A percentile compares a stretch with the other conserved stretches of the same genome.
Evolutionary conservation across 495 filamentous ascomycete species (phyloP).

Genomic region (Penicillium daleae): DNA sequence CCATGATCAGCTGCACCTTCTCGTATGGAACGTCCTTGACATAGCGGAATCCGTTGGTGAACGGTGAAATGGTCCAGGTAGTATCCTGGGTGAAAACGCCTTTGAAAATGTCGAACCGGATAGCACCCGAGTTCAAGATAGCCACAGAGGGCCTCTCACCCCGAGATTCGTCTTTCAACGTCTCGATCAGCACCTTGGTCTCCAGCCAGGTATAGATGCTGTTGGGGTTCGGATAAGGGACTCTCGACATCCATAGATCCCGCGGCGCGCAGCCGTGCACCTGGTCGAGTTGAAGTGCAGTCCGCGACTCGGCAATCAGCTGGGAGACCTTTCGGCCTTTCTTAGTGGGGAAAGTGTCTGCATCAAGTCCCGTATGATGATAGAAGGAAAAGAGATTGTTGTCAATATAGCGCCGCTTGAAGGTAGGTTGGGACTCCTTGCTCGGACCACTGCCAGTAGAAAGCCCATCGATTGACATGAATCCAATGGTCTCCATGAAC

Average conservation of each 20-base stretch:
- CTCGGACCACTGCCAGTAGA: constrained; percentile 41
- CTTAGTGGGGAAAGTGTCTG: constrained; percentile 73
- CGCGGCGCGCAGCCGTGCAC: constrained; percentile 81
- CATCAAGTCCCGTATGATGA: constrained; percentile 76
- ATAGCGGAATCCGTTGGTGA: constrained; percentile 77
- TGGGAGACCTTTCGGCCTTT: constrained; percentile 73
- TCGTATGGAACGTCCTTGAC: constrained; percentile 78
- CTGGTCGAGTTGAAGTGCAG: constrained; percentile 70
- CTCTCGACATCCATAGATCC: constrained; percentile 78
- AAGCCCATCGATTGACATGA: constrained; percentile 82
- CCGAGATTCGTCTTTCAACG: constrained; percentile 55
- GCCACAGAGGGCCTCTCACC: constrained; percentile 63
- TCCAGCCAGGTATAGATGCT: constrained; percentile 86
- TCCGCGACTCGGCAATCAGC: constrained; percentile 71
- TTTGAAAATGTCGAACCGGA: constrained; percentile 94
- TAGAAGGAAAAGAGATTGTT: constrained; percentile 88
- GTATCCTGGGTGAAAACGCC: constrained; percentile 87
- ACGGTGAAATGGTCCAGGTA: constrained; percentile 84
- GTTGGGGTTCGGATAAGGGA: constrained; percentile 65
- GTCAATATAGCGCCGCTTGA: constrained; percentile 86
- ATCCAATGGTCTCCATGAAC: constrained; percentile 98
- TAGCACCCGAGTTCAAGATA: constrained; percentile 84
- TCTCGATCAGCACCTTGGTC: constrained; percentile 68
- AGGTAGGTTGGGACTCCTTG: constrained; percentile 52
- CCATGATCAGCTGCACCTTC: constrained; percentile 69